Evolutionary conservation across 305 asterid species (phyloP).

Genomic region (Solanum hybrid): DNA sequence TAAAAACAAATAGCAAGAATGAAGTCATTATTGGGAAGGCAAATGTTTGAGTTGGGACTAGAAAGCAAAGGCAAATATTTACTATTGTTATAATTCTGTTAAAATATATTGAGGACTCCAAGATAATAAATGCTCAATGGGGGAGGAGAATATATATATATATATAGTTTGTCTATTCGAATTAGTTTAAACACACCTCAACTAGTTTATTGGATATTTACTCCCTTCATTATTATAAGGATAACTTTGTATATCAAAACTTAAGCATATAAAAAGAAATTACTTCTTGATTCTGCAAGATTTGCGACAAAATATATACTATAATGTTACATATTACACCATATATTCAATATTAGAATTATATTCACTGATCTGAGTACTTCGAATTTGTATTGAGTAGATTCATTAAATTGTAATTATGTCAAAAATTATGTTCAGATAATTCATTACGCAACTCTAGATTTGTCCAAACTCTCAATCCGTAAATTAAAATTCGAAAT

Average conservation of each 20-base stretch:
- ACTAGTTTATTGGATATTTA: not conserved
- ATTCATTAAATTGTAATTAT: not conserved
- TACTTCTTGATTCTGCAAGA: not conserved
- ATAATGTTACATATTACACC: not conserved
- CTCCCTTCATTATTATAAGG: not conserved
- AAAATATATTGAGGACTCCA: not conserved
- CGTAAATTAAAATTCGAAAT: not conserved
- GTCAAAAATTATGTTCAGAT: not conserved
- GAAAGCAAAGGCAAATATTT: not conserved
- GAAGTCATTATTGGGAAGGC: constrained; percentile 6
- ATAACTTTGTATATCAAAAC: not conserved
- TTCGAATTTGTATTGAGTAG: not conserved
- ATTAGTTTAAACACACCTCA: not conserved
- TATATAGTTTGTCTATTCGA: too few relatives aligned
- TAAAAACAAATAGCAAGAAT: not conserved
- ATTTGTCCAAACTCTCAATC: not conserved
- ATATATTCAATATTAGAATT: not conserved
- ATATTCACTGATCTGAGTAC: not conserved
- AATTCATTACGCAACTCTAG: not conserved
- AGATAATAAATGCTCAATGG: constrained; percentile 1
- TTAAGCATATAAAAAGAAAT: not conserved
- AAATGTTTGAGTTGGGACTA: not conserved
- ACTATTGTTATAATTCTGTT: not conserved
- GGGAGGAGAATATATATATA: not conserved
- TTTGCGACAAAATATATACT: not conserved